Evolutionary conservation across 768 basidiomycete species (phyloP).

Genomic region (Cantharellus anzutake): DNA sequence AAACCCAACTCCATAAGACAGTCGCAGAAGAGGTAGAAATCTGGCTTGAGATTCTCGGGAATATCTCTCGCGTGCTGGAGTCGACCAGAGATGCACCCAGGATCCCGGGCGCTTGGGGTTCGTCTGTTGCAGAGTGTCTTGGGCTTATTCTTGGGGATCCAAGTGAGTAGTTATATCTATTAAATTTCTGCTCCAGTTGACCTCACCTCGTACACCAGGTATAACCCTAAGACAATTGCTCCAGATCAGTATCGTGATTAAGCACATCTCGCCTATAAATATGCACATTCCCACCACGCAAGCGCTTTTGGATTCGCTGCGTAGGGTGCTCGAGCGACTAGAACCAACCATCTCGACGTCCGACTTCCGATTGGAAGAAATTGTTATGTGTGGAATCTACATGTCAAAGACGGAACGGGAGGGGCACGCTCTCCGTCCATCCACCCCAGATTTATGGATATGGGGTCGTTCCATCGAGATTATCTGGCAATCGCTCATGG

Average conservation of each 20-base stretch:
- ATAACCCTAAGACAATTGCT: too few relatives aligned
- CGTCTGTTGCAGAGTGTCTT: neutral
- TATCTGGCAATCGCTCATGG: neutral
- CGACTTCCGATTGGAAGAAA: too few relatives aligned
- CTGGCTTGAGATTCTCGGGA: conserved; percentile 19
- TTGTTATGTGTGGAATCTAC: too few relatives aligned
- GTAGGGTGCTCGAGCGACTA: too few relatives aligned
- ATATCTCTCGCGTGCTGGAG: conserved; percentile 13
- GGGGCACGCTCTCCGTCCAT: too few relatives aligned
- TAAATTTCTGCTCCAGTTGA: neutral
- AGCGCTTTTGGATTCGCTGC: too few relatives aligned
- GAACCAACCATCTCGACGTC: too few relatives aligned
- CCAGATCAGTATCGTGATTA: too few relatives aligned
- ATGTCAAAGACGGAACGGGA: too few relatives aligned
- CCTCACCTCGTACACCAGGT: neutral
- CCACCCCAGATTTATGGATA: neutral
- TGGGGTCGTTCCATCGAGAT: neutral
- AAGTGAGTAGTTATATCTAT: neutral
- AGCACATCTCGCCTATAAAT: too few relatives aligned
- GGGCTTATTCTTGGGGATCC: neutral
- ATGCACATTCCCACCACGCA: too few relatives aligned
- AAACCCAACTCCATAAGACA: conserved; percentile 34
- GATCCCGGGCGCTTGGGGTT: neutral
- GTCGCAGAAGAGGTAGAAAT: conserved; percentile 13
- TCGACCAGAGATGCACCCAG: conserved; percentile 5